phyloP scores from a whole-genome alignment of 2,329 filamentous ascomycete species.

The Diaporthe nobilis region DNA sequence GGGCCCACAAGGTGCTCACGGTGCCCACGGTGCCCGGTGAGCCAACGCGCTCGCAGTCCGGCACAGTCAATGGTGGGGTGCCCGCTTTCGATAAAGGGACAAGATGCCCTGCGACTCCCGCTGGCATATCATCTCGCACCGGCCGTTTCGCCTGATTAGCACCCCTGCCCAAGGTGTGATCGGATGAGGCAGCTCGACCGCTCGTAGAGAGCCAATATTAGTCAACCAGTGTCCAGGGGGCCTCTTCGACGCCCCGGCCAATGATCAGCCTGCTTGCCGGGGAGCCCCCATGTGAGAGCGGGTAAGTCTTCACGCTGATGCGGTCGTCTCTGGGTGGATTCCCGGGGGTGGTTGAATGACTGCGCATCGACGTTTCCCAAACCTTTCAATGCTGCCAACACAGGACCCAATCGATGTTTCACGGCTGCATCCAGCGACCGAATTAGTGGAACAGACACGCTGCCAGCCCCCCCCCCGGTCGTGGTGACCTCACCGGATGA shows the following conservation, averaged over 20 bases:
- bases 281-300: background rate
- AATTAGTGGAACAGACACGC: background rate
- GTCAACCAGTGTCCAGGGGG: background rate
- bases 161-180: background rate
- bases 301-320: background rate
- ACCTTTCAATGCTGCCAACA: background rate
- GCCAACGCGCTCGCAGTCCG: background rate
- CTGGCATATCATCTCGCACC: conserved; percentile 16
- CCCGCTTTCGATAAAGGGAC: background rate
- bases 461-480: background rate
- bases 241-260: background rate
- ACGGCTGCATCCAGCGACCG: conserved; percentile 25
- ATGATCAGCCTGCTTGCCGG: background rate
- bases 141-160: conserved; percentile 18
- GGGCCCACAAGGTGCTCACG: background rate
- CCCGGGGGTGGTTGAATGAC: background rate
- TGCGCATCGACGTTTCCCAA: conserved; percentile 2
- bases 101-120: background rate
- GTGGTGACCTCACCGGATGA: background rate
- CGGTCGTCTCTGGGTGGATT: background rate
- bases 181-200: conserved; percentile 15
- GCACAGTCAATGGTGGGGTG: background rate
- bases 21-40: background rate
- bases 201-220: conserved; percentile 14
- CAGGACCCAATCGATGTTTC: conserved; percentile 8